Evolutionary conservation across 352 stramenopile species (phyloP).

Genomic region (Globisporangium polare): DNA sequence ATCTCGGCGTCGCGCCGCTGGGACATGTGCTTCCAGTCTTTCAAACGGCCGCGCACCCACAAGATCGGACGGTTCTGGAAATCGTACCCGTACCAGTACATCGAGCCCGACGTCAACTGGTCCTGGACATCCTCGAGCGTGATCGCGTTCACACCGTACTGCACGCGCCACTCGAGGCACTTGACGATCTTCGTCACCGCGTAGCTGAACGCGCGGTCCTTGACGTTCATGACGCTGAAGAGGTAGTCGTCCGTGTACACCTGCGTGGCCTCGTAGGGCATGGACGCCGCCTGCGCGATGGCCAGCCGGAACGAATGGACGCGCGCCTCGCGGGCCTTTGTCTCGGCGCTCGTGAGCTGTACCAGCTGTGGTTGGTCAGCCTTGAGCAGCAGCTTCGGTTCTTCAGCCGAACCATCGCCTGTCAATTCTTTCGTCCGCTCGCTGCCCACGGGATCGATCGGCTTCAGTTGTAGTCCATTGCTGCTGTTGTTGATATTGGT

Average conservation of each 20-base stretch:
- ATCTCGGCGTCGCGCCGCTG: conserved; percentile 47
- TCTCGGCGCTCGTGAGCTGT: conserved; percentile 8
- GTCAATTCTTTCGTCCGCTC: neutral
- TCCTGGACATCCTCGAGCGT: conserved; percentile 33
- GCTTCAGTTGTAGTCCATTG: neutral
- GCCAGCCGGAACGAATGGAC: conserved; percentile 47
- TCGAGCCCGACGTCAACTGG: conserved; percentile 43
- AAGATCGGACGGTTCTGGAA: conserved; percentile 62
- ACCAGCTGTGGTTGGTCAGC: neutral
- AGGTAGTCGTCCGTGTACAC: conserved; percentile 63
- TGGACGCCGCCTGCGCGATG: conserved; percentile 36
- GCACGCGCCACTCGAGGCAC: conserved; percentile 44
- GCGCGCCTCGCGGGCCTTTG: conserved; percentile 23
- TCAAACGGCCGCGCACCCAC: conserved; percentile 58
- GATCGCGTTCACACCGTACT: conserved; percentile 40
- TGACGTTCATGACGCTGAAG: conserved; percentile 53
- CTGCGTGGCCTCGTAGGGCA: conserved; percentile 31
- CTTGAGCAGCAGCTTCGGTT: neutral
- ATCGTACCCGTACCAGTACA: conserved; percentile 78
- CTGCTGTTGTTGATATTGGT: neutral
- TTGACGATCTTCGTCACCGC: conserved; percentile 57
- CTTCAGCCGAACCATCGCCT: neutral
- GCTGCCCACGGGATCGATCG: neutral
- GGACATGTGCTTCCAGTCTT: conserved; percentile 55
- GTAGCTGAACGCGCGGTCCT: conserved; percentile 54